Base-by-base conservation (phyloP, 2,329 filamentous ascomycete species). In the Fusarium paranaense region DNA sequence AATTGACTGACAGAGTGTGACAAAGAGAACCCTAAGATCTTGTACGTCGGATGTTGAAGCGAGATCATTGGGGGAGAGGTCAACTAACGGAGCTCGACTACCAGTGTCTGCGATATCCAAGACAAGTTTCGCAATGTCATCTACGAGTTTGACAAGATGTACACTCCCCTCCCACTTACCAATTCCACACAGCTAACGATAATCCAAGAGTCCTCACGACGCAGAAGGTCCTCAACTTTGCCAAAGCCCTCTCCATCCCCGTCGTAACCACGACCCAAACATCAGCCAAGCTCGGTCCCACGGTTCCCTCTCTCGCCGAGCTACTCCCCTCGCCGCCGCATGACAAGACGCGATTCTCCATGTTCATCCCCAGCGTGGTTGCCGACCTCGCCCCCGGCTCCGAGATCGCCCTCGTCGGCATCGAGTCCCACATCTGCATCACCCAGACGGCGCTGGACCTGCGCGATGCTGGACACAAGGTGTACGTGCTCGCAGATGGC, bases 341-440 rank as follows among this genome's bases (percentile, higher is more conserved):
- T 76, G 96, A 98, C 87, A 98, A 98, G 86, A 96, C 94, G 6
- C 88, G 90, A 60, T 98, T 98, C 87, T 94, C 91, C 80, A 98
- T 98, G 95, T 88, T 91, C 81, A 90, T 93, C 2, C 93, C 94
- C 0, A 87, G 92, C 42, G 85, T 98, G 50, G 84, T 87, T 30
- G 72, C 76, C 71, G 37, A 77, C 54, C 76, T 83, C 22, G 71
- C 79, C 1, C 78, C 82, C 1, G 80, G 80, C 1, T 84, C 89
- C 25, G 89, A 92, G 77, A 89, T 95, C 62, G 92, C 94, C 64
- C 90, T 98, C 72, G 92, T 98, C 18, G 96, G 96, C 40, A 98
- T 98, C 80, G 96, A 98, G 84, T 90, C 91, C 45, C 96, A 98
- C 84, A 97, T 98, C 81, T 98, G 96, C 86, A 91, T 98, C 33